Conservation (phyloP, 441 rosid species). For the Adansonia rubrostipa region DNA sequence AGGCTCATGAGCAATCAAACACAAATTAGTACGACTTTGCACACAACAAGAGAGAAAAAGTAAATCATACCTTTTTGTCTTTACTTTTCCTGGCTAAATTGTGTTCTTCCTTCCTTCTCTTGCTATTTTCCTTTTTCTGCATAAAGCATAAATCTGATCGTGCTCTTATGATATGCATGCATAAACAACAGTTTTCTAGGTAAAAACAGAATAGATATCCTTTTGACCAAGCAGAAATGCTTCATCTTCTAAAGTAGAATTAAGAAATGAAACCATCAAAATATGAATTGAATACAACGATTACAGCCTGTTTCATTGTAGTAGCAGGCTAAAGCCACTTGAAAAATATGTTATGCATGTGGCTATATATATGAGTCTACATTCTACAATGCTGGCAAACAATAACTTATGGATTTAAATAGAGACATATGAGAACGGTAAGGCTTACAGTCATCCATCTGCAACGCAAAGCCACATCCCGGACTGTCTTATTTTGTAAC, state of each 20-base stretch:
- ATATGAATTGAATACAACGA: background rate
- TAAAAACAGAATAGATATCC: background rate
- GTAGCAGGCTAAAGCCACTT: slow-evolving; percentile 7
- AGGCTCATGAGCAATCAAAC: background rate
- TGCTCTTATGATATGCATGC: background rate
- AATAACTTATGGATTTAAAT: slow-evolving; percentile 11
- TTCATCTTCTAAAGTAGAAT: background rate
- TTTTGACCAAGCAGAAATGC: slow-evolving; percentile 15
- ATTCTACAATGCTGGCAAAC: slow-evolving; percentile 1
- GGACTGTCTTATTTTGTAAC: slow-evolving; percentile 54
- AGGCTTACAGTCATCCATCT: slow-evolving; percentile 64
- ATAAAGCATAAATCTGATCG: slow-evolving; percentile 30
- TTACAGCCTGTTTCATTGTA: background rate
- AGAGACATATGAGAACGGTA: background rate
- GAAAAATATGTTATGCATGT: background rate
- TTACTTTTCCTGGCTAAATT: slow-evolving; percentile 47
- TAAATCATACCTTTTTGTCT: slow-evolving; percentile 57
- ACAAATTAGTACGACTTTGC: slow-evolving; percentile 14
- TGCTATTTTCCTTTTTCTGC: slow-evolving; percentile 65
- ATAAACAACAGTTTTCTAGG: background rate
- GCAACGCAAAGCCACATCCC: slow-evolving; percentile 82
- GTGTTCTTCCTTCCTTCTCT: slow-evolving; percentile 69
- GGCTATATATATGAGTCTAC: background rate
- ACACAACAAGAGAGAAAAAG: background rate
- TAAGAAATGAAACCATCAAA: slow-evolving; percentile 6